phyloP scores from a whole-genome alignment of 225 moss, liverwort and hornwort species.

The Lunularia cruciata region DNA sequence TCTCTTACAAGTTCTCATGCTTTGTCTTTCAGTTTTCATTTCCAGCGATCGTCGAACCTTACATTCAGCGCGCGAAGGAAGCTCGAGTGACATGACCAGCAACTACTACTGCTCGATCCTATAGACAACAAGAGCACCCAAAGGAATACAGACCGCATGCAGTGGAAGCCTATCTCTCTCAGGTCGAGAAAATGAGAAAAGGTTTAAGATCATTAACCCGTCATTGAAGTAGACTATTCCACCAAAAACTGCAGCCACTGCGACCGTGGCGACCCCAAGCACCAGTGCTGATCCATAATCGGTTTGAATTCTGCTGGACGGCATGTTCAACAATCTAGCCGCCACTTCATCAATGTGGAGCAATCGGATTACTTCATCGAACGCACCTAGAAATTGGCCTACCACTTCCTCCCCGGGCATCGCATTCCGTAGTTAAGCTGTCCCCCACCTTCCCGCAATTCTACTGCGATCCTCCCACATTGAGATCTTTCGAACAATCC shows the following conservation, averaged over 20 bases:
- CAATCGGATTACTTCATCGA: conserved; percentile 43
- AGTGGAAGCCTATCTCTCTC: neutral
- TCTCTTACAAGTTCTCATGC: too few relatives aligned
- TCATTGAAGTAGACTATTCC: conserved; percentile 79
- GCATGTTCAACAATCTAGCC: conserved; percentile 54
- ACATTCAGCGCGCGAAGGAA: too few relatives aligned
- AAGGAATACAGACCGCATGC: too few relatives aligned
- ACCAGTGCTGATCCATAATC: conserved; percentile 68
- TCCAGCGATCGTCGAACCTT: too few relatives aligned
- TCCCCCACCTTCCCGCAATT: too few relatives aligned
- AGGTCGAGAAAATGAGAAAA: neutral
- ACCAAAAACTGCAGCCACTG: conserved; percentile 76
- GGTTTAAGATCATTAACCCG: conserved; percentile 48
- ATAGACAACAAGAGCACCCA: too few relatives aligned
- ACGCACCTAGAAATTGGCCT: conserved; percentile 46
- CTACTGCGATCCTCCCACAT: too few relatives aligned
- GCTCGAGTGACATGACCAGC: too few relatives aligned
- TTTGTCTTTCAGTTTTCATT: too few relatives aligned
- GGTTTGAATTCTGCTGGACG: conserved; percentile 47
- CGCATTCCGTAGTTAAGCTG: neutral
- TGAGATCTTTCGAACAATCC: too few relatives aligned
- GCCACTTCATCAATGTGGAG: conserved; percentile 41
- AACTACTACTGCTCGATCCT: too few relatives aligned
- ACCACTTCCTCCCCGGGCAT: conserved; percentile 50
- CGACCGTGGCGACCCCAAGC: conserved; percentile 74